Conservation (phyloP, 345 rosid species). For the Orychophragmus violaceus region DNA sequence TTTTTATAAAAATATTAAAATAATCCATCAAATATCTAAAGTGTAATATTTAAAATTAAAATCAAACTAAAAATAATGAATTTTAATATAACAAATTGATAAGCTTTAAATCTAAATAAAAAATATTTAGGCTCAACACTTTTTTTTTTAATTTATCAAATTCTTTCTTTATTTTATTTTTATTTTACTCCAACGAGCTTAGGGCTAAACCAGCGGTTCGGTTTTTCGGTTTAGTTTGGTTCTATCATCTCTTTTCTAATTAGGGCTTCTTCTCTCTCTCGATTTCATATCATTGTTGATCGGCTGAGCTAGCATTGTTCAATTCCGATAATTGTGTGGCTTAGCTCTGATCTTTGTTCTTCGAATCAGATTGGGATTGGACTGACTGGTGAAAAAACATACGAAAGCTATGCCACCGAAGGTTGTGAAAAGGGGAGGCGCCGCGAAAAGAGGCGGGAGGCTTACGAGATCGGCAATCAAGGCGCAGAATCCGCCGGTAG, state of each 20-base stretch:
- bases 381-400: neutral
- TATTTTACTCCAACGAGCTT: neutral
- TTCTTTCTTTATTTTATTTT: neutral
- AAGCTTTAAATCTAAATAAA: no score
- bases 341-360: neutral
- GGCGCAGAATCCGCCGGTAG: constrained; percentile 38
- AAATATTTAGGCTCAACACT: no score
- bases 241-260: constrained; percentile 12
- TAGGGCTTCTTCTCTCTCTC: constrained; percentile 25
- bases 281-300: constrained; percentile 17
- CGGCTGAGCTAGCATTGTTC: constrained; percentile 15
- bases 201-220: no score
- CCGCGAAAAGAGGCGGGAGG: constrained; percentile 53
- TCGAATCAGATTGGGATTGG: constrained; percentile 3
- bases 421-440: constrained; percentile 61
- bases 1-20: no score
- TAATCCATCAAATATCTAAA: no score
- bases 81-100: no score
- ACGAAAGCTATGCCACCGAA: constrained; percentile 64
- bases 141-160: no score
- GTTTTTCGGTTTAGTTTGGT: no score
- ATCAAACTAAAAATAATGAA: no score
- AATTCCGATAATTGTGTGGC: neutral
- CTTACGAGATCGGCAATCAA: constrained; percentile 42
- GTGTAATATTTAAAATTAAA: no score